These are phyloP conservation scores for Sarocladium oryzae DNA, from an alignment of 2,329 filamentous ascomycete genomes.

Conservation along the genomic window DNA sequence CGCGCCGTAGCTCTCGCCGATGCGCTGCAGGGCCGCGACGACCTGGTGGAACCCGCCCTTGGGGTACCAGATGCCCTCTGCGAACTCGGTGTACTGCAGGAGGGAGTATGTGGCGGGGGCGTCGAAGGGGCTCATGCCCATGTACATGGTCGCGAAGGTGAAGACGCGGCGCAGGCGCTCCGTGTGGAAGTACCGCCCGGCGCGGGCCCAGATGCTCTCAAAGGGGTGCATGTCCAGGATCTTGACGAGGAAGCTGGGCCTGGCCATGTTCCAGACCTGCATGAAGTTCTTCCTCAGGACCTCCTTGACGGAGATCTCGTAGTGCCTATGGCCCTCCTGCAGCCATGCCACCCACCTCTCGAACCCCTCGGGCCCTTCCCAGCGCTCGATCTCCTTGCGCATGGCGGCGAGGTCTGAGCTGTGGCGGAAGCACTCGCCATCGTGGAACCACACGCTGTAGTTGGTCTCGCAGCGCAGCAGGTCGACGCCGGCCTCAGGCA, in stretches of 20 bases:
- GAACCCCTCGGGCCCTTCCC: constrained; percentile 66
- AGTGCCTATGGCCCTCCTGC: constrained; percentile 61
- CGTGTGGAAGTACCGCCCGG: constrained; percentile 61
- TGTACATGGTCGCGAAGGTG: constrained; percentile 76
- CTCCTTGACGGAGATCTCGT: constrained; percentile 59
- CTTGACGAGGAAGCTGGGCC: constrained; percentile 51
- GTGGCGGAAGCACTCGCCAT: constrained; percentile 56
- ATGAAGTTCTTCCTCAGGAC: constrained; percentile 64
- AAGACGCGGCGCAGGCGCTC: constrained; percentile 65
- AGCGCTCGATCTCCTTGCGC: constrained; percentile 66
- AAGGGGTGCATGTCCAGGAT: constrained; percentile 61
- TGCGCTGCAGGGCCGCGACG: constrained; percentile 54
- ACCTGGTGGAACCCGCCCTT: constrained; percentile 63
- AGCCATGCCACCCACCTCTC: constrained; percentile 62
- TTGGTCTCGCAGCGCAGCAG: constrained; percentile 69
- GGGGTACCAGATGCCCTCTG: constrained; percentile 72
- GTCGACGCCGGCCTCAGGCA: constrained; percentile 59
- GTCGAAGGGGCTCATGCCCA: constrained; percentile 74
- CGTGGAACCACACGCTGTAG: constrained; percentile 68
- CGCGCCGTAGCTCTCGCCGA: constrained; percentile 57
- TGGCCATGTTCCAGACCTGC: constrained; percentile 48
- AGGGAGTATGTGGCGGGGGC: constrained; percentile 69
- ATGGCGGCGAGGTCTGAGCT: constrained; percentile 64
- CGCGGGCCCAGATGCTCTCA: constrained; percentile 61
- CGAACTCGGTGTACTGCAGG: constrained; percentile 68